Base-by-base conservation (phyloP, 495 filamentous ascomycete genomes). In the Aspergillus nidulans region DNA sequence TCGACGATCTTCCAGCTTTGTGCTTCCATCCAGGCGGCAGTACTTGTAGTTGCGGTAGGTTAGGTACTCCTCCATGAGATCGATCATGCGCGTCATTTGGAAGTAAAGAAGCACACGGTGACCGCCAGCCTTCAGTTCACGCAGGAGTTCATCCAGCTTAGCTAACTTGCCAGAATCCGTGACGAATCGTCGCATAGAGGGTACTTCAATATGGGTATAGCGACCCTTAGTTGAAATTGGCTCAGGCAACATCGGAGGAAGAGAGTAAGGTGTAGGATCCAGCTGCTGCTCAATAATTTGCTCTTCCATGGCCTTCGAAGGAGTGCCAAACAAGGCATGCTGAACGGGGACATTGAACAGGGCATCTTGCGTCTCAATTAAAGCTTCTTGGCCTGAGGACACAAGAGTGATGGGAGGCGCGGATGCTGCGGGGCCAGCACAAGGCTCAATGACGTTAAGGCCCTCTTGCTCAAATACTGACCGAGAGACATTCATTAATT, bases 1-100 rank as follows among this genome's bases (percentile, higher is more conserved):
- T 58, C 94, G 86, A 63, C 94, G 86, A 69, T 98, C 95, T 63
- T 97, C 94, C 52, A 98, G 81, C 69, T 97, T 98, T n/a, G 94
- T 97, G 26, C 91, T 96, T 65, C 94, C 94, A 61, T 98, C 94
- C 26, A 98, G 82, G 18, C 94, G 88, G 55, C 92, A 91, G 75
- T 97, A 98, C 68, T 95, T 96, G 84, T 95, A 97, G 72, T 97
- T 96, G 60, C 94, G 87, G 74, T 96, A 97, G 3, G 94, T 97
- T 38, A 99, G 80, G 64, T 97, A 99, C 70, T 99, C 94, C 64
- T 99, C 94, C 87, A 97, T 97, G 32, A 99, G 75, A 65, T 99
- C 94, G 65, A 99, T 97, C 94, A 99, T 99, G 61, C 89, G 86
- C n/a, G 94, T 99, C 94, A 99, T 99, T 74, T 99, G 94, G 86